phyloP scores from a whole-genome alignment of 2,329 filamentous ascomycete genomes.

The Cladosporium sp. region DNA sequence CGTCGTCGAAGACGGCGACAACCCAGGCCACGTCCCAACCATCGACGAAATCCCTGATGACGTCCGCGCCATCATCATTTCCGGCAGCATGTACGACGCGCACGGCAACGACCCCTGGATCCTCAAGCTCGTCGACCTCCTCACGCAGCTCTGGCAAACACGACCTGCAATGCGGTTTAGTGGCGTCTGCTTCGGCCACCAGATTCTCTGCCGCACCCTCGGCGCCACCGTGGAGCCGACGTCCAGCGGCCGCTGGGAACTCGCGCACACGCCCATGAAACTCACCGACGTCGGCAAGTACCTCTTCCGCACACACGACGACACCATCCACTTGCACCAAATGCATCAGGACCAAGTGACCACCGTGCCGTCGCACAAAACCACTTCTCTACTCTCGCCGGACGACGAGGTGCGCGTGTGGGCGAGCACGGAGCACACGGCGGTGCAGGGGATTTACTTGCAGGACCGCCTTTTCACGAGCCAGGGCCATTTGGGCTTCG shows the following conservation, averaged over 20 bases:
- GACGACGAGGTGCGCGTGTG: conserved; percentile 51
- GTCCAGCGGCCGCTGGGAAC: conserved; percentile 47
- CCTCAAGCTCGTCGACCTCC: conserved; percentile 43
- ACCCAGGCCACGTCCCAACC: conserved; percentile 49
- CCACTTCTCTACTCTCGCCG: conserved; percentile 38
- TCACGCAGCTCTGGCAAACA: conserved; percentile 53
- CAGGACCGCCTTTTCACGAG: conserved; percentile 47
- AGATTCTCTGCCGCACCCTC: conserved; percentile 47
- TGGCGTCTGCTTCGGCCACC: conserved; percentile 53
- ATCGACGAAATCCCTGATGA: conserved; percentile 49
- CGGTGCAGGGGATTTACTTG: conserved; percentile 50
- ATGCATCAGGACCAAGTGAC: conserved; percentile 52
- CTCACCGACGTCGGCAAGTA: conserved; percentile 43
- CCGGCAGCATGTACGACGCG: conserved; percentile 50
- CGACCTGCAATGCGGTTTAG: conserved; percentile 54
- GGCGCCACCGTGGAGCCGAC: conserved; percentile 42
- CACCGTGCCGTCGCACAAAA: conserved; percentile 34
- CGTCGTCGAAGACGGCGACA: conserved; percentile 48
- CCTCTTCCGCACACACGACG: conserved; percentile 41
- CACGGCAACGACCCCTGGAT: conserved; percentile 50
- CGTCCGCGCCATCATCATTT: conserved; percentile 48
- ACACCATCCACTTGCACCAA: conserved; percentile 45
- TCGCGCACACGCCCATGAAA: conserved; percentile 45
- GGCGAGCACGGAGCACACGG: conserved; percentile 47
- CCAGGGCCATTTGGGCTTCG: conserved; percentile 50